These are phyloP conservation scores for Cicer arietinum DNA, from an alignment of 306 rosid species.

Conservation along the genomic window DNA sequence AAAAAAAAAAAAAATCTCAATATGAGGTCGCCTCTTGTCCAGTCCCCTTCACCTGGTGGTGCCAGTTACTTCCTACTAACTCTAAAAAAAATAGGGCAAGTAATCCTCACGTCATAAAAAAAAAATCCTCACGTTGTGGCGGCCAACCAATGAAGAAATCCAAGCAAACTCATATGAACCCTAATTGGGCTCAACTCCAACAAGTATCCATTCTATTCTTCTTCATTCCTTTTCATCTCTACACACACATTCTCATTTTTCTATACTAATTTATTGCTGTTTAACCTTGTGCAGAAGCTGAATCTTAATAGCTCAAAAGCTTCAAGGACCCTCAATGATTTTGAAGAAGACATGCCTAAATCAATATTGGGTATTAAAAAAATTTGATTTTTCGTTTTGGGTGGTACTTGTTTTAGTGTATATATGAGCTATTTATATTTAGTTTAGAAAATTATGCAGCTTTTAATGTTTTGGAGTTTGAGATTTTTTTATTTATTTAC, in stretches of 20 bases:
- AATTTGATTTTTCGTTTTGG: slow-evolving; percentile 12
- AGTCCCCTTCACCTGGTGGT: no score
- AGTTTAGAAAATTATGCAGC: slow-evolving; percentile 3
- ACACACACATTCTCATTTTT: background rate
- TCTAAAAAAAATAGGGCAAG: no score
- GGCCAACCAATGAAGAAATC: slow-evolving; percentile 57
- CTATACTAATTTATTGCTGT: slow-evolving; percentile 13
- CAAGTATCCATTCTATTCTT: slow-evolving; percentile 46
- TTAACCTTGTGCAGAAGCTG: slow-evolving; percentile 62
- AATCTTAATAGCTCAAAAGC: slow-evolving; percentile 54
- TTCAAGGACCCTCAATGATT: slow-evolving; percentile 45
- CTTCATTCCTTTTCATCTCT: background rate
- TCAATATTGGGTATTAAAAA: slow-evolving; percentile 64
- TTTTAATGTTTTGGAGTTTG: slow-evolving; percentile 7
- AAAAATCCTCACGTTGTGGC: slow-evolving; percentile 42
- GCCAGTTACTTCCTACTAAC: no score
- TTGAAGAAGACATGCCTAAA: slow-evolving; percentile 45
- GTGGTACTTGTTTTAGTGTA: background rate
- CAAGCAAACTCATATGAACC: slow-evolving; percentile 59
- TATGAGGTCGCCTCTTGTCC: no score
- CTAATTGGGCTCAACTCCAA: slow-evolving; percentile 89
- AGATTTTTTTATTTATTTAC: background rate
- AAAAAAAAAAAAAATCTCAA: no score
- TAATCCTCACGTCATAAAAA: no score
- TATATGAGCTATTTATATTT: background rate